Conservation (phyloP, 1,139 yeast species). For the Pichia sp. region DNA sequence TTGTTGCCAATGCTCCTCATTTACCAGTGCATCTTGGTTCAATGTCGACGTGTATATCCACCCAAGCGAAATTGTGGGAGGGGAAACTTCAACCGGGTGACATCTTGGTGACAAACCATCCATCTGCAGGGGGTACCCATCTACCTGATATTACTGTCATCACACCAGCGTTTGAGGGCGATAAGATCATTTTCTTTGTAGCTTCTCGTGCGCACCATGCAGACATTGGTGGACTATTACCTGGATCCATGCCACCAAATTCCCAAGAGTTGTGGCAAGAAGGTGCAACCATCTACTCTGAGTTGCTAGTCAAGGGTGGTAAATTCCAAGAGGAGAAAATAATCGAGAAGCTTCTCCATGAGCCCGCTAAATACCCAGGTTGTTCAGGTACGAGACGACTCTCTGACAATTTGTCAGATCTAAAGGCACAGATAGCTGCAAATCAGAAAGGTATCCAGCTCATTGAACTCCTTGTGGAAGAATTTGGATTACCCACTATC, state of each 20-base stretch:
- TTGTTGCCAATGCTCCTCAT: conserved; percentile 61
- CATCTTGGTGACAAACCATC: conserved; percentile 51
- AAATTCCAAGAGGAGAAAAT: conserved; percentile 48
- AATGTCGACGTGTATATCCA: conserved; percentile 54
- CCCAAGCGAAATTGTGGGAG: conserved; percentile 45
- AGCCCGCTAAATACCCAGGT: conserved; percentile 48
- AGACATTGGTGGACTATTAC: conserved; percentile 59
- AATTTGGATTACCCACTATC: conserved; percentile 44
- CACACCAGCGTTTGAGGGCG: conserved; percentile 47
- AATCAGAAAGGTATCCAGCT: conserved; percentile 56
- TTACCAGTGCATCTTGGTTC: conserved; percentile 60
- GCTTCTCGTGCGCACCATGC: conserved; percentile 67
- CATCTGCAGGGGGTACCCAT: conserved; percentile 57
- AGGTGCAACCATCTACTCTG: conserved; percentile 53
- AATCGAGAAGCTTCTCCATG: conserved; percentile 36
- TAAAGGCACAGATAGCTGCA: conserved; percentile 64
- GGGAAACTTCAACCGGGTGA: conserved; percentile 49
- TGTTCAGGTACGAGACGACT: conserved; percentile 56
- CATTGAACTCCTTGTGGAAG: conserved; percentile 40
- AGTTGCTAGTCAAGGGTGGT: conserved; percentile 50
- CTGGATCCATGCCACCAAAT: conserved; percentile 62
- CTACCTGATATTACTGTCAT: conserved; percentile 75
- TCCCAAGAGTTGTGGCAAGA: conserved; percentile 57
- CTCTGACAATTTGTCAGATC: conserved; percentile 52
- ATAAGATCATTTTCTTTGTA: conserved; percentile 45